Conservation (phyloP, 2,329 filamentous ascomycete genomes). For the Knoxdaviesia proteae region DNA sequence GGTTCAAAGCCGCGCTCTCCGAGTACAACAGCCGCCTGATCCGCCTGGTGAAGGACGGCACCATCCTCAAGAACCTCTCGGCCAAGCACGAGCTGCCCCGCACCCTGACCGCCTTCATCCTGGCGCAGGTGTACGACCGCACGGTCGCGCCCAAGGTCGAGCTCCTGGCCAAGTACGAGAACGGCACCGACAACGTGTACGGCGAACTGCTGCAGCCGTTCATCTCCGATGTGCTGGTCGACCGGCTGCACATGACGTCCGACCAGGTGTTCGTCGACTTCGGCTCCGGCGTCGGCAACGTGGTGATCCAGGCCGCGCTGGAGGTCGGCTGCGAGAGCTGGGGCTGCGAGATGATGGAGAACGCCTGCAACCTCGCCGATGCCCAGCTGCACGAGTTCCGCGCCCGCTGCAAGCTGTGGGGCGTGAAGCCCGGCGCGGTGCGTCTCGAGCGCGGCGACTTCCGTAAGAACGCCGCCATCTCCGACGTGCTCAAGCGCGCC, state of each 20-base stretch:
- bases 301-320: constrained; percentile 80
- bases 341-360: constrained; percentile 92
- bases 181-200: constrained; percentile 84
- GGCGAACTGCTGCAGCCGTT: constrained; percentile 80
- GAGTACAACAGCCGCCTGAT: constrained; percentile 59
- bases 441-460: constrained; percentile 71
- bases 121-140: constrained; percentile 75
- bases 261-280: constrained; percentile 82
- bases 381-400: constrained; percentile 66
- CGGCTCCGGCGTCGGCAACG: constrained; percentile 89
- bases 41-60: constrained; percentile 44
- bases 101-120: constrained; percentile 57
- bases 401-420: constrained; percentile 77
- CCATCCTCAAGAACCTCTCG: constrained; percentile 52
- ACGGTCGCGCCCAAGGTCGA: constrained; percentile 82
- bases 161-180: constrained; percentile 64
- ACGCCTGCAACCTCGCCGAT: constrained; percentile 64
- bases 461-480: constrained; percentile 48
- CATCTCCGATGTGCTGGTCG: constrained; percentile 58
- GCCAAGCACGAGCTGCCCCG: constrained; percentile 47
- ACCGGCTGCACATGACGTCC: constrained; percentile 57
- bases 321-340: constrained; percentile 88
- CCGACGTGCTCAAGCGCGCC: constrained; percentile 55
- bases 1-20: constrained; percentile 52
- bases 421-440: constrained; percentile 59